Percentiles rank a stretch among this genome's conserved stretches.
Evolutionary conservation across 169 alveolate species (phyloP).

Genomic region (Plasmodium cynomolgi): DNA sequence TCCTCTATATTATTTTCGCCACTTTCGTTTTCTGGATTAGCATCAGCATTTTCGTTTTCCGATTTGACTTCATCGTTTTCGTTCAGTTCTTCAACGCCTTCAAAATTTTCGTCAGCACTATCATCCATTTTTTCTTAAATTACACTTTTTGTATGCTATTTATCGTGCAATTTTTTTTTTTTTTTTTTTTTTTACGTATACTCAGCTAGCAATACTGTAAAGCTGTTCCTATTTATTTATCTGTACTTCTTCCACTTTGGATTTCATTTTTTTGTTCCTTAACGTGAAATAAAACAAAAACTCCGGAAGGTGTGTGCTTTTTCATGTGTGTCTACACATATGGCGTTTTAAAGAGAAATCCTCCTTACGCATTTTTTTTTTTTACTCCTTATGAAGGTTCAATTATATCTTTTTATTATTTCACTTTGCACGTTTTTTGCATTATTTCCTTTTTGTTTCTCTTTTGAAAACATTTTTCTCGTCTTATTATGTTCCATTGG

Average conservation of each 20-base stretch:
- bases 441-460: not conserved
- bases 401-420: not conserved
- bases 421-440: not conserved
- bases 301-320: not conserved
- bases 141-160: not conserved
- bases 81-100: slow-evolving; percentile 4
- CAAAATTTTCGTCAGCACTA: slow-evolving; percentile 10
- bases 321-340: not conserved
- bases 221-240: not conserved
- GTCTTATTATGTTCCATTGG: not conserved
- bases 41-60: not conserved
- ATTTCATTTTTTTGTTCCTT: not conserved
- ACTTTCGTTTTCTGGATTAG: not conserved
- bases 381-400: not conserved
- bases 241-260: not conserved
- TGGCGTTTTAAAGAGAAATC: not conserved
- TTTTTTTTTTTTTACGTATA: not conserved
- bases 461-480: not conserved
- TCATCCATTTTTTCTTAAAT: slow-evolving; percentile 36
- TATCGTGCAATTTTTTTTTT: not conserved
- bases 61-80: not conserved
- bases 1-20: not conserved
- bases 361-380: not conserved
- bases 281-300: not conserved
- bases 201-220: not conserved